These are phyloP conservation scores for Cladorrhinum samala DNA, from an alignment of 495 filamentous ascomycete genomes.

Conservation along the genomic window DNA sequence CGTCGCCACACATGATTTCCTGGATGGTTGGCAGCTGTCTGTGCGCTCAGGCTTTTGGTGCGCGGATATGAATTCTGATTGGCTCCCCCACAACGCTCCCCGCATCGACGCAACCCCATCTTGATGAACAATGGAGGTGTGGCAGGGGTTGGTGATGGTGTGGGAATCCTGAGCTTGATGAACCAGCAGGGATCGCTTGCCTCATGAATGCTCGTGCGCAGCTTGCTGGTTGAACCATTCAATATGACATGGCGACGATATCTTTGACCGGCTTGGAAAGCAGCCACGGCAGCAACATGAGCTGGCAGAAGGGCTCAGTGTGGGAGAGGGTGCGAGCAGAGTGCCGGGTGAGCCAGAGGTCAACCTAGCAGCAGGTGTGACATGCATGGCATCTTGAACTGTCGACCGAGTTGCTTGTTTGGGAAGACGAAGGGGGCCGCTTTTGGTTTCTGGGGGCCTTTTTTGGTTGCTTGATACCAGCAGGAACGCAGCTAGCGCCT, in stretches of 20 bases:
- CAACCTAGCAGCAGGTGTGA: neutral
- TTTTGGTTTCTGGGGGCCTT: neutral
- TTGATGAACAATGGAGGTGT: conserved; percentile 9
- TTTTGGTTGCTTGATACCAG: neutral
- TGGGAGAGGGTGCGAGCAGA: neutral
- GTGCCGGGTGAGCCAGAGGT: neutral
- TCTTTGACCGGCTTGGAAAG: too few species aligned
- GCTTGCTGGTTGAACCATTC: neutral
- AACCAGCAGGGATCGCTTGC: neutral
- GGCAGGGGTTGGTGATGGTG: neutral
- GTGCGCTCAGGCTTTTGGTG: conserved; percentile 22
- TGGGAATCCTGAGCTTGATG: neutral
- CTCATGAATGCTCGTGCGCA: neutral
- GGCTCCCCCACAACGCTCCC: conserved; percentile 13
- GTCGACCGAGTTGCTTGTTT: conserved; percentile 15
- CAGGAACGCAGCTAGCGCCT: neutral
- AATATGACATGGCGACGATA: too few species aligned
- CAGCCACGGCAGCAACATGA: neutral
- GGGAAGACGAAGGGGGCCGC: conserved; percentile 11
- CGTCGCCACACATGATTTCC: conserved; percentile 13
- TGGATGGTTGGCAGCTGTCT: conserved; percentile 21
- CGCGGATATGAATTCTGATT: conserved; percentile 9
- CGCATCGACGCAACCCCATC: conserved; percentile 1
- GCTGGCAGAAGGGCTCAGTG: neutral
- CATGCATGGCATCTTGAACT: neutral